A percentile compares a stretch with the other conserved stretches of the same genome.
Evolutionary conservation across 2,329 filamentous ascomycete species (phyloP).

Genomic region (Cercospora nicotianae): DNA sequence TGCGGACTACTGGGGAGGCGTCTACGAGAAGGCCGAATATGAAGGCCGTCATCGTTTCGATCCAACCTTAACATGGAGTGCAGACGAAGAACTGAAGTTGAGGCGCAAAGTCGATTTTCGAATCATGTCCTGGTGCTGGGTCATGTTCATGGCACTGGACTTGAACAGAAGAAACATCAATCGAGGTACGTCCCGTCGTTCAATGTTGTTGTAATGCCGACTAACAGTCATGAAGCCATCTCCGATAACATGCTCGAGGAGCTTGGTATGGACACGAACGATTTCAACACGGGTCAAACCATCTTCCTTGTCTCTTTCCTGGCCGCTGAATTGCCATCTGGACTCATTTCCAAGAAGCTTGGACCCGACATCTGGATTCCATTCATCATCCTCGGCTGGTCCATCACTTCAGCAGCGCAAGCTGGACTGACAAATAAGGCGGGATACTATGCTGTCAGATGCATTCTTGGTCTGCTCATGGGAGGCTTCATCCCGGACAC

Average conservation of each 20-base stretch:
- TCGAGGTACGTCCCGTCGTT: constrained; percentile 12
- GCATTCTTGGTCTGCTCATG: constrained; percentile 44
- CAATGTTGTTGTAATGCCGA: constrained; percentile 49
- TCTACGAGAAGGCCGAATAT: constrained; percentile 57
- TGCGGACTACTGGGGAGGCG: constrained; percentile 54
- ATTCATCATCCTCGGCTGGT: constrained; percentile 45
- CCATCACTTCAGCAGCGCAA: constrained; percentile 40
- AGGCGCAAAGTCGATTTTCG: constrained; percentile 28
- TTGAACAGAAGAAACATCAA: constrained; percentile 36
- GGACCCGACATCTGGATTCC: constrained; percentile 51
- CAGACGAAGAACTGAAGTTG: constrained; percentile 46
- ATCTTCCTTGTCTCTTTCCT: constrained; percentile 34
- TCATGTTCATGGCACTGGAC: constrained; percentile 33
- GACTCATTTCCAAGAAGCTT: constrained; percentile 49
- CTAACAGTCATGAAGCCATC: constrained; percentile 27
- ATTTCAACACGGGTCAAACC: constrained; percentile 36
- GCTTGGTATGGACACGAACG: constrained; percentile 33
- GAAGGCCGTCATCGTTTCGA: constrained; percentile 53
- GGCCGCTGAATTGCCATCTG: constrained; percentile 47
- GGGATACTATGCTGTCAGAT: constrained; percentile 41
- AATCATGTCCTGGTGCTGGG: constrained; percentile 33
- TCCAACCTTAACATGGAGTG: constrained; percentile 47
- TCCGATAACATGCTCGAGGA: constrained; percentile 33
- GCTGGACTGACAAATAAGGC: constrained; percentile 37
- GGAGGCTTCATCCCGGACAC: constrained; percentile 49